These are phyloP conservation scores for Trichoderma lentiforme DNA, from an alignment of 2,329 filamentous ascomycete species.

Conservation along the genomic window DNA sequence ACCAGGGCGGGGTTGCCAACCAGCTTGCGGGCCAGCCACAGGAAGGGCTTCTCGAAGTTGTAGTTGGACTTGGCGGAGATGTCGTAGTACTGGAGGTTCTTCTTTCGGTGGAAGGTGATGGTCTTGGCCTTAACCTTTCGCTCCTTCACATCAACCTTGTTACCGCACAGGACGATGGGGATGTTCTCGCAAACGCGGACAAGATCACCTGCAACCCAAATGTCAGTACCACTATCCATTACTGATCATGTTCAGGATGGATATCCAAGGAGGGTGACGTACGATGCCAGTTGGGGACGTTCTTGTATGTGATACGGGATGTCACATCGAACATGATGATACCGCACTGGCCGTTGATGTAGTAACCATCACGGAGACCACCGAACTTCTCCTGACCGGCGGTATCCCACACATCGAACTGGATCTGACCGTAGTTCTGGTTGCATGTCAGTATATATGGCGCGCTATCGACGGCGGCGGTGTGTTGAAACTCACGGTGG, in stretches of 20 bases:
- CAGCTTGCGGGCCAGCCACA: constrained; percentile 98
- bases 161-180: constrained; percentile 94
- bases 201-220: constrained; percentile 68
- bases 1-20: constrained; percentile 72
- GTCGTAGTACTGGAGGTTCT: constrained; percentile 99
- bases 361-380: constrained; percentile 98
- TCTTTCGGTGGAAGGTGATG: constrained; percentile 99
- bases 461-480: constrained; percentile 20
- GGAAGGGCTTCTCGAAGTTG: constrained; percentile 99
- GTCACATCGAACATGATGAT: constrained; percentile 99
- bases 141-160: constrained; percentile 99
- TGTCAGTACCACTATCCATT: constrained; percentile 19
- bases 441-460: constrained; percentile 27
- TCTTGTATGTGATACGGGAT: constrained; percentile 99
- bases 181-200: constrained; percentile 99
- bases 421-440: constrained; percentile 90
- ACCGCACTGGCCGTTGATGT: constrained; percentile 99
- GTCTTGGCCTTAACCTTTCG: constrained; percentile 99
- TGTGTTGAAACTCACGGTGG: constrained; percentile 69
- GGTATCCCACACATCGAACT: constrained; percentile 99
- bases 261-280: constrained; percentile 42
- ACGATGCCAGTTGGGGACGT: constrained; percentile 99
- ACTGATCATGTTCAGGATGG: not conserved
- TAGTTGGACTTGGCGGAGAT: constrained; percentile 99
- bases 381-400: constrained; percentile 99